phyloP scores from a whole-genome alignment of 768 basidiomycete genomes.

The Russula ochroleuca region DNA sequence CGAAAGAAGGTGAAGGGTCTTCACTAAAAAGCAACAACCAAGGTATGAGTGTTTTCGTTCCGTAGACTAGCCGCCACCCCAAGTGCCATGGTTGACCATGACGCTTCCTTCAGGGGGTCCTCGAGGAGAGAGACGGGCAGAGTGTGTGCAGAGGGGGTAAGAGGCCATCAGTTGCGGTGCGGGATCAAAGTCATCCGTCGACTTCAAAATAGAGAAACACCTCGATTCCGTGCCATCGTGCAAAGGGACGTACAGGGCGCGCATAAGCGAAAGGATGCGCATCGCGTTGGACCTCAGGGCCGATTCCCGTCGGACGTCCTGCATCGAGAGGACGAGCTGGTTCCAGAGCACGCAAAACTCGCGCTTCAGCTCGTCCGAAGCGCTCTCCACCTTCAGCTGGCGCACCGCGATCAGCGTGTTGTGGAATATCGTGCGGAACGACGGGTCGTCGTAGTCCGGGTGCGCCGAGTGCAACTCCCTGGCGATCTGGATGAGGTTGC shows the following conservation, averaged over 20 bases:
- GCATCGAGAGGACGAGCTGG: not conserved
- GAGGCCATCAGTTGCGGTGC: not conserved
- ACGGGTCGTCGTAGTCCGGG: constrained; percentile 1
- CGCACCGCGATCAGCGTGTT: not conserved
- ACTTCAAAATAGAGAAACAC: not conserved
- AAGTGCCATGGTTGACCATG: not conserved
- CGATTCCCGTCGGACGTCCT: not conserved
- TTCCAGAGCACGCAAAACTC: constrained; percentile 17
- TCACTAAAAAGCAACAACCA: not conserved
- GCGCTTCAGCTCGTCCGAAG: not conserved
- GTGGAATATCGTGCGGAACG: not conserved
- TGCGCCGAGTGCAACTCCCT: not conserved
- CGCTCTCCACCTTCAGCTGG: not conserved
- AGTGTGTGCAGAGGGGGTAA: not conserved
- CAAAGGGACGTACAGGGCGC: not conserved
- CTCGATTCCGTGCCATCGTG: constrained; percentile 1
- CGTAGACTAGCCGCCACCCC: not conserved
- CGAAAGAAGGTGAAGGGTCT: not conserved
- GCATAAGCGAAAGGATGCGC: constrained; percentile 4
- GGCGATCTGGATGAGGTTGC: constrained; percentile 4
- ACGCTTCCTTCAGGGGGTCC: not conserved
- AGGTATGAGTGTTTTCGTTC: not conserved
- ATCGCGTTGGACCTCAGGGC: constrained; percentile 6
- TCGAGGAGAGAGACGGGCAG: not conserved
- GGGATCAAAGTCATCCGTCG: not conserved